Base-by-base conservation (phyloP, 257 asterid species). In the Solanum etuberosum region DNA sequence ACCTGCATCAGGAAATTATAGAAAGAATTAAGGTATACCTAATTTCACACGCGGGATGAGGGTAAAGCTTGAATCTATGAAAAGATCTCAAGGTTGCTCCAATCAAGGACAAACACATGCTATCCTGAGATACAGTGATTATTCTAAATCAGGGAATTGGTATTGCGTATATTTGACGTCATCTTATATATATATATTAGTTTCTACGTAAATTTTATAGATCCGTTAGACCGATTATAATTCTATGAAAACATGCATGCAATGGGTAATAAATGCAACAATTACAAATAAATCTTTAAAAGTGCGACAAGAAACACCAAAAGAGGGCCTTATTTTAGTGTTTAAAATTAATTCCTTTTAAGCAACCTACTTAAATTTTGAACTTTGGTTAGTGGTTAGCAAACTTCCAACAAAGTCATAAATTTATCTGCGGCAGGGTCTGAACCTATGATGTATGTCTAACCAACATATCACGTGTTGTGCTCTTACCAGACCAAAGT, bases 1-100 rank as follows among this genome's bases (percentile, higher is more conserved):
- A 94, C 98, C 99, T 94, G 85, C 63, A 27, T 42, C n/a, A 15
- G 67, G 21, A 34, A 51, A 80, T 81, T 0, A 46, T 23, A 8
- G 63, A 54, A 29, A 80, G 3, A 16, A 29, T 73, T 81, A 18
- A 20, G 25, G 15, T 81, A 48, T 3, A 31, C 54, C 67, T 10
- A 48, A 81, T 31, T 46, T 81, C 61, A 81, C 10, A 29, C 5
- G 21, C 43, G 0, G 27, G 85, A 81, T 81, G 85, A 48, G 38
- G 85, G 68, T 81, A 81, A 81, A 81, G 27, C 85, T 48, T 81
- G 42, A 48, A 81, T 81, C 42, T 29, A 29, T 80, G 43, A 29
- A 46, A 48, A 16, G 65, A 80, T 80, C 29, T 80, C 42, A 46
- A 18, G 68, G 29, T 46, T 80, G 29, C 6, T 80, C 67, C 25